Evolutionary conservation across 805 yeast genomes (phyloP).

Genomic region (Komagataella pastoris): DNA sequence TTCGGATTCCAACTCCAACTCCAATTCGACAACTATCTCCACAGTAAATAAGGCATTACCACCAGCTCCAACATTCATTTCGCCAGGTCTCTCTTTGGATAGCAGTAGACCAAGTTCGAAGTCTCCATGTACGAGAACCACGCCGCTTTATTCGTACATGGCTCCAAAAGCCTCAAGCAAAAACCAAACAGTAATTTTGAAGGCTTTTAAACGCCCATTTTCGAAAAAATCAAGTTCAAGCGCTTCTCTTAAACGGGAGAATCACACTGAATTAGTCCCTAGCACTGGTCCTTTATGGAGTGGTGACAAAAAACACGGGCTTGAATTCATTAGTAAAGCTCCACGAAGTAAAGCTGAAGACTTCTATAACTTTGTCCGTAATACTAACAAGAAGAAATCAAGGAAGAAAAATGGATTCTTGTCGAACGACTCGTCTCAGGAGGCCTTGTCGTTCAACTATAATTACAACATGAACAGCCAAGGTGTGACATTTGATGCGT

Average conservation of each 20-base stretch:
- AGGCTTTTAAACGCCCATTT: neutral
- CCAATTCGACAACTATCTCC: neutral
- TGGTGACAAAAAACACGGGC: neutral
- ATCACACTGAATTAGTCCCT: neutral
- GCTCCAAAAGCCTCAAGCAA: neutral
- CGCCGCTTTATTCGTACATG: neutral
- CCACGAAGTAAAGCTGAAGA: neutral
- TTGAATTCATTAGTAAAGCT: neutral
- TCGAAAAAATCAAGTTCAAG: neutral
- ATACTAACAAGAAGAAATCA: neutral
- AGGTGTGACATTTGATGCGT: neutral
- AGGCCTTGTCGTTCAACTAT: neutral
- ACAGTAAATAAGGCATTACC: neutral
- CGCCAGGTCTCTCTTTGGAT: neutral
- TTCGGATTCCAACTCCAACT: neutral
- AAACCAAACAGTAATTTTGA: neutral
- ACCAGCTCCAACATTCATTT: neutral
- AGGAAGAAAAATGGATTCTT: too few relatives aligned
- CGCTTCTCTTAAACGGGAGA: neutral
- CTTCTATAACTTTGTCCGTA: neutral
- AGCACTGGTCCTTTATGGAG: neutral
- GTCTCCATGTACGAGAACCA: neutral
- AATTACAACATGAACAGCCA: neutral
- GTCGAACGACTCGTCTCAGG: neutral
- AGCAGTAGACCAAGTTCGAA: neutral